A percentile compares a stretch with the other conserved stretches of the same genome.
These are phyloP conservation scores for Musa itinerans DNA, from an alignment of 176 grass and related monocot genomes.

Conservation along the genomic window DNA sequence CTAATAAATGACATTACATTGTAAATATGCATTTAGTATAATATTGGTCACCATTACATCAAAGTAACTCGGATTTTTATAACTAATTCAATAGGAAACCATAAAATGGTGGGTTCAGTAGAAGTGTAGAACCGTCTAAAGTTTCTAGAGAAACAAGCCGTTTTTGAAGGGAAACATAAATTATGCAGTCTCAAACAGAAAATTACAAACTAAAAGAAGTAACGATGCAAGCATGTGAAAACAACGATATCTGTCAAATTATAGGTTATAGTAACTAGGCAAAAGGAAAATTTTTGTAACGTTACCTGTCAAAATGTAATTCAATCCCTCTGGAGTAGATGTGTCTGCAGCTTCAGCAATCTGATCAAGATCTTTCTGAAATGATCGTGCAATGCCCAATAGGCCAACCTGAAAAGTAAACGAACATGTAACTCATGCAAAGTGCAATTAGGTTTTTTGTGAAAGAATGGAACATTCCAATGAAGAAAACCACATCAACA, in stretches of 20 bases:
- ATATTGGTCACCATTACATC: too few relatives aligned
- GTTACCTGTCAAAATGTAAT: conserved; percentile 79
- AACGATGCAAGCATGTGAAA: too few relatives aligned
- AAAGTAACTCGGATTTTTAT: too few relatives aligned
- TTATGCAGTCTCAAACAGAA: neutral
- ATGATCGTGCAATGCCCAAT: conserved; percentile 82
- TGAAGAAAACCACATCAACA: conserved; percentile 39
- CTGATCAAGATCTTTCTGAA: conserved; percentile 93
- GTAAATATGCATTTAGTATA: too few relatives aligned
- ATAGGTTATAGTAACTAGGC: too few relatives aligned
- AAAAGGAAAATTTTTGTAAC: neutral
- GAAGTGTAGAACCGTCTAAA: too few relatives aligned
- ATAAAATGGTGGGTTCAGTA: too few relatives aligned
- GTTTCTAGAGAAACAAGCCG: too few relatives aligned
- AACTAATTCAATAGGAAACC: too few relatives aligned
- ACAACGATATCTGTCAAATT: too few relatives aligned
- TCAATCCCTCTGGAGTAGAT: conserved; percentile 79
- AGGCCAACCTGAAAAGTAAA: conserved; percentile 70
- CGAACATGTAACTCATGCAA: conserved; percentile 7
- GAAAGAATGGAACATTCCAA: neutral
- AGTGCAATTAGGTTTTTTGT: neutral
- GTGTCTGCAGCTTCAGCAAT: conserved; percentile 94
- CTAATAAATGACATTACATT: too few relatives aligned
- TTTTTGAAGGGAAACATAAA: too few relatives aligned
- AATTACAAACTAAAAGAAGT: conserved; percentile 2